Conservation (phyloP, 371 early-diverging fungal genomes). For the Mucor plumbeus region DNA sequence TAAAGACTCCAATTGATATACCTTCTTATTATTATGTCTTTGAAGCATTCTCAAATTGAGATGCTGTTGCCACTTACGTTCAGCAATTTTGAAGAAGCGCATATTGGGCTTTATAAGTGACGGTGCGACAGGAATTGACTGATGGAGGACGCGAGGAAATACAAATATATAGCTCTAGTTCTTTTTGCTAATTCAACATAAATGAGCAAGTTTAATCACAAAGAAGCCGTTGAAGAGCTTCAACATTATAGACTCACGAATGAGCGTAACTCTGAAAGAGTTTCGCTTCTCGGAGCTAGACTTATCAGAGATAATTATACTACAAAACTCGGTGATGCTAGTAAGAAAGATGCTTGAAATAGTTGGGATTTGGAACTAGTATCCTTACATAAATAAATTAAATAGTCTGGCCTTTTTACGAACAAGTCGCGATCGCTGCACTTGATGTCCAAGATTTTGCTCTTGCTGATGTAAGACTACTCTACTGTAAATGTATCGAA, state of each 20-base stretch:
- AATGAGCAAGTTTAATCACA: conserved; percentile 45
- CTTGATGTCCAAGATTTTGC: conserved; percentile 75
- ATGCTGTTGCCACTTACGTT: too few species aligned
- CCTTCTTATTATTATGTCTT: too few species aligned
- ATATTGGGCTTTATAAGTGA: background rate
- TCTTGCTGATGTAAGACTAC: conserved; percentile 62
- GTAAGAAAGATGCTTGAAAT: conserved; percentile 14
- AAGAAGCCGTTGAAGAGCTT: conserved; percentile 41
- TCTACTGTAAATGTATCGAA: background rate
- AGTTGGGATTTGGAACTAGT: too few species aligned
- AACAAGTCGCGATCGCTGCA: conserved; percentile 82
- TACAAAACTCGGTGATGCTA: conserved; percentile 46
- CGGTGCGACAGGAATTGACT: background rate
- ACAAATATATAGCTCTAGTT: too few species aligned
- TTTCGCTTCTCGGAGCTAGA: conserved; percentile 42
- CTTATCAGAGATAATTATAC: conserved; percentile 44
- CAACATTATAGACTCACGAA: conserved; percentile 43
- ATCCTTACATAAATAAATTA: too few species aligned
- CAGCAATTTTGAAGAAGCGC: background rate
- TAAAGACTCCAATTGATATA: too few species aligned
- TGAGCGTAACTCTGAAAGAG: conserved; percentile 43
- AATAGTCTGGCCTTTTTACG: conserved; percentile 78
- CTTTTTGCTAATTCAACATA: background rate
- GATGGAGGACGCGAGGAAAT: background rate
- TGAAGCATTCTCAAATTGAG: too few species aligned